Evolutionary conservation across 352 stramenopile genomes (phyloP), one percentile per base, ranked within the genome.

Genomic region (Phytophthora sansomeana): DNA sequence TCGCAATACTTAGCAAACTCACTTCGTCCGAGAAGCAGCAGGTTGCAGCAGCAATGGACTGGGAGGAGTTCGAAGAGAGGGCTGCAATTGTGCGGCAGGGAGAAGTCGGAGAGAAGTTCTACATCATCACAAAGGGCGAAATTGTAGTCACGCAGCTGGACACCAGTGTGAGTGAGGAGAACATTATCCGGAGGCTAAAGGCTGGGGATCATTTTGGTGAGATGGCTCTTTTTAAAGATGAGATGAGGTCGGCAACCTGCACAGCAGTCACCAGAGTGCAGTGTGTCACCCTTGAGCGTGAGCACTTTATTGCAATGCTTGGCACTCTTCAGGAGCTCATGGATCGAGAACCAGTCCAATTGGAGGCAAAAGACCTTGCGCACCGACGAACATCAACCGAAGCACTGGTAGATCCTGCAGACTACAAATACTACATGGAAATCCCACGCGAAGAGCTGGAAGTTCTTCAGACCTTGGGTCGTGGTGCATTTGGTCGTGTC

Each of bases 121-220:
- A 89, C 59, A 80, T 93, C 44, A 89, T 92, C 67, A 93, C 80
- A 11, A 83, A 83, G 46, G 85, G 85, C 11, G 85, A 93, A 47
- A 83, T 93, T 50, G 56, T 85, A 10, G 83, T 93, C 19, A 93
- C 81, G 8, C 79, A 90, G 49, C 46, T 81, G 10, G 80, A 91
- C 17, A 19, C 69, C 7, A 70, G 65, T 7, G 77, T 78, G 0
- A 67, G 62, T 5, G 54, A 80, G 13, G 76, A 91, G 33, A 77
- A 81, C 24, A 47, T 71, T 13, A 90, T 92, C 46, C 85, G 84
- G 44, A 76, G 77, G 3, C 78, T 95, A 42, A 82, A 75, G 17
- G 63, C 83, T 9, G 85, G 90, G 1, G 91, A 98, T 49, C 97
- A 97, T 61, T 98, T 99, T 72, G 96, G 96, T 24, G 96, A 99